Evolutionary conservation across 2,329 filamentous ascomycete species (phyloP).

Genomic region (Penicillium psychrosexuale): DNA sequence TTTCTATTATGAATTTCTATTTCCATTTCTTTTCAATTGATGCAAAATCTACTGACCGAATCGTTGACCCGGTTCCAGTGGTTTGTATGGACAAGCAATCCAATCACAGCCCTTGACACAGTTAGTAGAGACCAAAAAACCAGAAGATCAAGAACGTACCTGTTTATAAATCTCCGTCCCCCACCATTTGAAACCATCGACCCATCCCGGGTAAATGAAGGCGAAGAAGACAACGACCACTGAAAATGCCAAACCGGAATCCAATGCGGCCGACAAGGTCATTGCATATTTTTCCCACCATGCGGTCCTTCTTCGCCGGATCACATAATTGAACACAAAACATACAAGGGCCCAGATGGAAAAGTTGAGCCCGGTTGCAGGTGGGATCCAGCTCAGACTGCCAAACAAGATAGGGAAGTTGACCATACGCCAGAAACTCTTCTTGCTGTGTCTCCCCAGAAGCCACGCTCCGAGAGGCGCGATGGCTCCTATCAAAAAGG

Average conservation of each 20-base stretch:
- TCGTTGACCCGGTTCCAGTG: constrained; percentile 59
- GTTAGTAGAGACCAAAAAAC: background rate
- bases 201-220: constrained; percentile 76
- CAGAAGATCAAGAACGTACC: constrained; percentile 28
- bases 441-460: constrained; percentile 56
- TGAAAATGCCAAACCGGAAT: constrained; percentile 77
- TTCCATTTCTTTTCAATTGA: background rate
- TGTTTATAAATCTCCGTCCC: constrained; percentile 81
- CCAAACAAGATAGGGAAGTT: constrained; percentile 82
- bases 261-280: constrained; percentile 78
- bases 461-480: constrained; percentile 73
- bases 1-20: no score
- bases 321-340: constrained; percentile 75
- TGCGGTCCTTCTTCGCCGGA: constrained; percentile 65
- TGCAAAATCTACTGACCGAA: constrained; percentile 56
- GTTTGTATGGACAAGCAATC: constrained; percentile 71
- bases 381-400: constrained; percentile 80
- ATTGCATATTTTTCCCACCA: constrained; percentile 95
- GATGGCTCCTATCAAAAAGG: constrained; percentile 72
- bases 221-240: constrained; percentile 83
- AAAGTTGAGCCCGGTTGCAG: constrained; percentile 81
- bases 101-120: constrained; percentile 69
- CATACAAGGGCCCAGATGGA: constrained; percentile 82
- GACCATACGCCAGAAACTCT: constrained; percentile 68
- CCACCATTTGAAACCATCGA: constrained; percentile 77